phyloP scores from a whole-genome alignment of 2,329 filamentous ascomycete genomes.

The Rhexocercosporidium sp. region DNA sequence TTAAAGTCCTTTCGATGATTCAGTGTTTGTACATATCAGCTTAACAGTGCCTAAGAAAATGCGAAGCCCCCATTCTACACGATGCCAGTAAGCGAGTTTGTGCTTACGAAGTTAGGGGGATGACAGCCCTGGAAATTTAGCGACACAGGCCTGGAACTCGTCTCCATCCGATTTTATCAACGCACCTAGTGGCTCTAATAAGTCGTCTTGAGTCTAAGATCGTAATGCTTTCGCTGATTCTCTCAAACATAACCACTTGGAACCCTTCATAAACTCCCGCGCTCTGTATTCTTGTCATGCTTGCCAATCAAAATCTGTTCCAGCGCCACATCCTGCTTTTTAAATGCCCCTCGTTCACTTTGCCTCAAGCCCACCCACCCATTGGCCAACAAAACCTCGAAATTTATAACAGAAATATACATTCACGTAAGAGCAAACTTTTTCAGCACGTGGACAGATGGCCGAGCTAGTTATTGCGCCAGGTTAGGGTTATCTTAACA shows the following conservation, averaged over 20 bases:
- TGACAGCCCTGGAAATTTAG: neutral
- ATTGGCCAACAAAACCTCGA: neutral
- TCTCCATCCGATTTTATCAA: neutral
- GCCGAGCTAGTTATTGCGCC: slow-evolving; percentile 7
- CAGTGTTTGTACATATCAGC: neutral
- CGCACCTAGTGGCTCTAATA: too few species aligned
- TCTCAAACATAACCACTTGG: too few species aligned
- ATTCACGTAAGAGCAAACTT: neutral
- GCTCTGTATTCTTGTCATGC: neutral
- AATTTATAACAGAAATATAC: neutral
- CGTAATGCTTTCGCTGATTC: too few species aligned
- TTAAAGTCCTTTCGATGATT: neutral
- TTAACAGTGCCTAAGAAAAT: neutral
- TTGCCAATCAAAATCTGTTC: neutral
- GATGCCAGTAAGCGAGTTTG: neutral
- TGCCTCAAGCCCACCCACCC: neutral
- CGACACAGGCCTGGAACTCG: neutral
- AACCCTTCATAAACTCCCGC: neutral
- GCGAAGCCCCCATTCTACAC: neutral
- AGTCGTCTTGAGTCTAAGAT: neutral
- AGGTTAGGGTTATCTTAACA: slow-evolving; percentile 9
- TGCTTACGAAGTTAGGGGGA: neutral
- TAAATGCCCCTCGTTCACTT: neutral
- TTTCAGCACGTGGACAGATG: neutral
- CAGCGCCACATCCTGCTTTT: neutral